Conservation (phyloP, 768 basidiomycete species). For the Hericium coralloides region DNA sequence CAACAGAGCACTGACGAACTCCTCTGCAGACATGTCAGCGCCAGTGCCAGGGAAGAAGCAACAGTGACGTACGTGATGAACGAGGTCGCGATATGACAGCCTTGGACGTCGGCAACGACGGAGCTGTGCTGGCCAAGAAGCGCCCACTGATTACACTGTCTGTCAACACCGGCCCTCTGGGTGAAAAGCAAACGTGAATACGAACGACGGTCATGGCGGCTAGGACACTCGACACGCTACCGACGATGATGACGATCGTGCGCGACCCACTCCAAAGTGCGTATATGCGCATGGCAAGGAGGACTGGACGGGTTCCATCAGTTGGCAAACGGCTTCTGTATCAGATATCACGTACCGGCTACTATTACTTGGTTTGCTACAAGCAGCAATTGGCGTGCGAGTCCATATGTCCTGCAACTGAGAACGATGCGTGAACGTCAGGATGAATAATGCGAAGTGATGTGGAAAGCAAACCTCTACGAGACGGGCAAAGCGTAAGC, state of each 20-base stretch:
- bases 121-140: slow-evolving; percentile 27
- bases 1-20: too few relatives aligned
- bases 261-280: slow-evolving; percentile 38
- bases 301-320: slow-evolving; percentile 21
- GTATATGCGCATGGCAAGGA: slow-evolving; percentile 38
- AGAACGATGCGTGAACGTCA: neutral
- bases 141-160: slow-evolving; percentile 28
- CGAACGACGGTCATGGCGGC: slow-evolving; percentile 28
- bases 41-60: neutral
- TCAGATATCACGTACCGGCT: slow-evolving; percentile 27
- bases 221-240: slow-evolving; percentile 25
- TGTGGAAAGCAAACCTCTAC: slow-evolving; percentile 12
- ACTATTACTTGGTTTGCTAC: slow-evolving; percentile 37
- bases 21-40: too few relatives aligned
- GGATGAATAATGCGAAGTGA: neutral
- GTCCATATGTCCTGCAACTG: slow-evolving; percentile 32
- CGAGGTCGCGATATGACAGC: slow-evolving; percentile 15
- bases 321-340: too few relatives aligned
- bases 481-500: neutral
- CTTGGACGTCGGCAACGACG: slow-evolving; percentile 2
- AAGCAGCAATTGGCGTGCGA: slow-evolving; percentile 33
- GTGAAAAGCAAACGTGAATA: slow-evolving; percentile 2
- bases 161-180: neutral
- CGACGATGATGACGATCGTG: slow-evolving; percentile 28
- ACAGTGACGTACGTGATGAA: slow-evolving; percentile 16